phyloP scores from a whole-genome alignment of 768 basidiomycete species.

The Filobasidium floriforme region DNA sequence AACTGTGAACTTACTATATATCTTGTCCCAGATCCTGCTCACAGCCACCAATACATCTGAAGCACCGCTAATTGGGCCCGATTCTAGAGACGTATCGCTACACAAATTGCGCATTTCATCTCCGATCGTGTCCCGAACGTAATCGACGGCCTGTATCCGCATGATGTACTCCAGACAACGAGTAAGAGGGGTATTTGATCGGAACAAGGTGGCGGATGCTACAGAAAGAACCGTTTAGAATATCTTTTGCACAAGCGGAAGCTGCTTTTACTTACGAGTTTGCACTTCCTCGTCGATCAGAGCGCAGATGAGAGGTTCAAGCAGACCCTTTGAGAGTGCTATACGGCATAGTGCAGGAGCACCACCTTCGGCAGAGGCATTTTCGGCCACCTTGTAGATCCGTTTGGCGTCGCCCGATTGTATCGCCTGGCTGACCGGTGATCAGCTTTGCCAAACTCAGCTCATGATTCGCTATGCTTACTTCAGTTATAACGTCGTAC shows the following conservation, averaged over 20 bases:
- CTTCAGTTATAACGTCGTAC: neutral
- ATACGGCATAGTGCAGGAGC: conserved; percentile 2
- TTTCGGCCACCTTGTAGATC: neutral
- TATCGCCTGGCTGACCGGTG: neutral
- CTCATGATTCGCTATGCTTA: neutral
- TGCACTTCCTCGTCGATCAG: conserved; percentile 20
- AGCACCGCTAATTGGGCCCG: neutral
- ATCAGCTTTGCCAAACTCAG: neutral
- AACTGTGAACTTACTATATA: conserved; percentile 11
- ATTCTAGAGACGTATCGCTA: neutral
- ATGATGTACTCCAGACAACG: conserved; percentile 15
- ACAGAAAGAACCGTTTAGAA: neutral
- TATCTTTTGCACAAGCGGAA: neutral
- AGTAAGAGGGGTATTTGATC: conserved; percentile 21
- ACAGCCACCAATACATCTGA: neutral
- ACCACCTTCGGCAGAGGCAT: conserved; percentile 14
- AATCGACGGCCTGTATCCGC: conserved; percentile 18
- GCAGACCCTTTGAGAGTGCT: neutral
- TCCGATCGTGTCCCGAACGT: conserved; percentile 12
- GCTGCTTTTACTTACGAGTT: conserved; percentile 7
- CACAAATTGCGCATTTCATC: conserved; percentile 6
- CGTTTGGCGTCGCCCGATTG: conserved; percentile 6
- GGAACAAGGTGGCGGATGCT: conserved; percentile 21
- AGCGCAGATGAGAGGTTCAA: conserved; percentile 12
- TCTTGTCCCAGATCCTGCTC: conserved; percentile 5